Base-by-base conservation (phyloP, 345 rosid genomes). In the Camelina sativa region DNA sequence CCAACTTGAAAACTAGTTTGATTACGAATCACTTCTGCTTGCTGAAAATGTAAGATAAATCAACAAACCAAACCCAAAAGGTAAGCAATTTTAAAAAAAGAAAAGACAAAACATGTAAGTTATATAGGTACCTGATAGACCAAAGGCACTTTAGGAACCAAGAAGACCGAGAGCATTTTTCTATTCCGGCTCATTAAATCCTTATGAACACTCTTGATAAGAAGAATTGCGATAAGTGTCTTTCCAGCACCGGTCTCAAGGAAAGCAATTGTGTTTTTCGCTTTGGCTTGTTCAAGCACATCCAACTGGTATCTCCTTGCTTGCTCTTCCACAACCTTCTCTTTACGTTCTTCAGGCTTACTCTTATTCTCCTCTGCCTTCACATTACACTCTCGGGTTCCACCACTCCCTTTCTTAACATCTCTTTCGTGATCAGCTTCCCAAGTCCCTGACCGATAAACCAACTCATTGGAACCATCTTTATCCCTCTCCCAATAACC, bases 231-330 rank as follows among this genome's bases (percentile, higher is more conserved):
- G 50, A 95, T 95, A 69, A 92, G 88, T 0, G 99, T 95, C 92
- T 95, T 95, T 75, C 99, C 99, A 2, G 97, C 97, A 35, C 99
- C 99, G 0, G 99, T 95, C 81, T 95, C 99, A 35, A 95, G 97
- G 72, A 95, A 95, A 64, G 99, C 97, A 48, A 95, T 95, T 1
- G 97, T 95, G 82, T 95, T 95, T 77, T 77, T 89, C 62, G 80
- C 82, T 88, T 87, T 90, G 4, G 99, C 99, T 72, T 95, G 99
- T 63, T 95, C 97, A 62, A 95, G 96, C 65, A 92, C 99, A 79
- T 95, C 99, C 80, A 92, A 84, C 50, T 95, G 99, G 79, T 95
- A 95, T 54, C 87, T 68, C 8, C 99, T 92, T 10, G 97, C 99
- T 61, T 95, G 84, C 80, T 91, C 97, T 82, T 90, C 97, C 32